Base-by-base conservation (phyloP, 306 rosid species). In the Begonia fuchsioides region DNA sequence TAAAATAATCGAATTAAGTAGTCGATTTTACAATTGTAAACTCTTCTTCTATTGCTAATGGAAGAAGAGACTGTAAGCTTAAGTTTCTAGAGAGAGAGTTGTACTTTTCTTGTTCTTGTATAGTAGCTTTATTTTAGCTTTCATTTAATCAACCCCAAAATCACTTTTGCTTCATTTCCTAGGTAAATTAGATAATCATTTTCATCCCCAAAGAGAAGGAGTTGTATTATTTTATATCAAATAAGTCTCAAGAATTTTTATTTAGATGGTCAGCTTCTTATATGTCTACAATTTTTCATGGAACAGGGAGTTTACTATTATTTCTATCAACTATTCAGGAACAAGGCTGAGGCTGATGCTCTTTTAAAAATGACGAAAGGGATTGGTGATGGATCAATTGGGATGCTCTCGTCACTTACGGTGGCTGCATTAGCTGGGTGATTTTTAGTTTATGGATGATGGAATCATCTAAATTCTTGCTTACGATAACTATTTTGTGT, bases 281-380 rank as follows among this genome's bases (percentile, higher is more conserved):
- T 61, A 54, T 58, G 49, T 64, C 64, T 52, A 56, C 47, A 47
- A 47, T 64, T 73, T 79, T 64, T 68, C 61, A 71, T 77, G 67
- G 72, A 64, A 79, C 95, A 81, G 94, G 98, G 98, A 75, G 98
- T 90, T 81, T 90, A 85, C 72, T 90, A 85, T 76, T 90, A 90
- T 77, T 90, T 90, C 98, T 90, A 90, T 82, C 98, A 90, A 75
- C 71, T 85, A 85, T 90, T 90, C 94, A 81, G 98, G 95, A 77
- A 57, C 74, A 77, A 73, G 73, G 95, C 92, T 26, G 85, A 81
- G 71, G 79, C 57, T 64, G 85, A 80, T 69, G 62, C 84, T 6
- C 72, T 79, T 53, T 57, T 67, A 64, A 72, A 51, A 18, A 75
- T 67, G 73, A 85, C 60, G 54, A 50, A 56, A 48, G 98, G 95